Conservation (phyloP, 441 rosid genomes). For the Croton setiger region DNA sequence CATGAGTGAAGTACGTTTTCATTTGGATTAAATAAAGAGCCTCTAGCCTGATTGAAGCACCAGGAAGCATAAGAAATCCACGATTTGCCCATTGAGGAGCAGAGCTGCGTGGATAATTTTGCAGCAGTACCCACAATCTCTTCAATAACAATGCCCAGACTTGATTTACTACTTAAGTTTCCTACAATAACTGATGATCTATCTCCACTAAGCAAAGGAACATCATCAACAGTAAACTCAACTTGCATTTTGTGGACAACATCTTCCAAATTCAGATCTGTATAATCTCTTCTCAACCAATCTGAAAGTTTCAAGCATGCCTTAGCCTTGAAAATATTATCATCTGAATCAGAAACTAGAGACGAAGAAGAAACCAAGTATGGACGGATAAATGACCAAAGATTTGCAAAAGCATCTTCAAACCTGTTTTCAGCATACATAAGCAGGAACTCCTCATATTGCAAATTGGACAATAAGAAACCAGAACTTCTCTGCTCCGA, state of each 20-base stretch:
- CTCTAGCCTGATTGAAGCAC: slow-evolving; percentile 88
- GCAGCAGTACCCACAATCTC: slow-evolving; percentile 77
- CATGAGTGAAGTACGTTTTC: slow-evolving; percentile 45
- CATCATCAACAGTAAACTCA: slow-evolving; percentile 43
- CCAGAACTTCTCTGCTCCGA: slow-evolving; percentile 48
- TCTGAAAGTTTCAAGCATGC: slow-evolving; percentile 90
- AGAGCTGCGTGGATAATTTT: slow-evolving; percentile 85
- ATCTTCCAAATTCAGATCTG: slow-evolving; percentile 46
- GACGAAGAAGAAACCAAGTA: slow-evolving; percentile 55
- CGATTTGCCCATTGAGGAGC: slow-evolving; percentile 90
- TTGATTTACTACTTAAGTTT: slow-evolving; percentile 36
- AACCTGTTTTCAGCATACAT: slow-evolving; percentile 71
- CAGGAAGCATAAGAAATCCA: slow-evolving; percentile 98
- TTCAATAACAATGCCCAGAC: slow-evolving; percentile 45
- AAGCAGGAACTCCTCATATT: slow-evolving; percentile 71
- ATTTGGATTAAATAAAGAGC: slow-evolving; percentile 41
- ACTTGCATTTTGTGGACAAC: slow-evolving; percentile 48
- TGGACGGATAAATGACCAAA: slow-evolving; percentile 83
- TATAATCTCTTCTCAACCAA: slow-evolving; percentile 70
- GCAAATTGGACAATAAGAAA: slow-evolving; percentile 57
- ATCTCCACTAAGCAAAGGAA: slow-evolving; percentile 35
- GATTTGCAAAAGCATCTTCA: slow-evolving; percentile 73
- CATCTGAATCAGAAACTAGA: slow-evolving; percentile 46
- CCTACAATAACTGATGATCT: slow-evolving; percentile 32
- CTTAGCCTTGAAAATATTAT: slow-evolving; percentile 74